Evolutionary conservation across 2,329 filamentous ascomycete species (phyloP).

Genomic region (Leptoxyphium fumago): DNA sequence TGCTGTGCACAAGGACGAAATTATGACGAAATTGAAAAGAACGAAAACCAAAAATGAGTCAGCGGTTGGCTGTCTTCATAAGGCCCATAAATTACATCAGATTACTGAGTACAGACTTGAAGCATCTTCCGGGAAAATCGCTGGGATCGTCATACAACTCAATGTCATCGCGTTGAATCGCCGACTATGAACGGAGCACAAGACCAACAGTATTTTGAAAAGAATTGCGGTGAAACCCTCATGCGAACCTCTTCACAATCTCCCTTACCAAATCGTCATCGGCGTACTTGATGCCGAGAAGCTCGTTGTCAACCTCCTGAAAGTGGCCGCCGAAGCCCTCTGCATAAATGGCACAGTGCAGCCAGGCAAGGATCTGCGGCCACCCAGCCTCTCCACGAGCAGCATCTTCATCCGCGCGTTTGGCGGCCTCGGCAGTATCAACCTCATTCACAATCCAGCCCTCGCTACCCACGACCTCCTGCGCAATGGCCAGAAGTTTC

Average conservation of each 20-base stretch:
- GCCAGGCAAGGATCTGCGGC: slow-evolving; percentile 17
- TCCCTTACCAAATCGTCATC: slow-evolving; percentile 16
- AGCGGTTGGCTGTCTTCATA: too few relatives aligned
- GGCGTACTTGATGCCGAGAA: slow-evolving; percentile 21
- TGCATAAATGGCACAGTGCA: slow-evolving; percentile 15
- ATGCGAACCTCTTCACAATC: slow-evolving; percentile 10
- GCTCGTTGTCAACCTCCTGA: slow-evolving; percentile 21
- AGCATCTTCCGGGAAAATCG: too few relatives aligned
- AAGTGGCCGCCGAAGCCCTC: slow-evolving; percentile 20
- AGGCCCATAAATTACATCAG: too few relatives aligned
- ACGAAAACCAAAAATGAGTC: too few relatives aligned
- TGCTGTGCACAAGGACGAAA: too few relatives aligned
- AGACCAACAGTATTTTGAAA: too few relatives aligned
- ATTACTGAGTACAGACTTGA: too few relatives aligned
- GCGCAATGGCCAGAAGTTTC: slow-evolving; percentile 20
- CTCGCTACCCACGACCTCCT: slow-evolving; percentile 19
- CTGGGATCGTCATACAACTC: too few relatives aligned
- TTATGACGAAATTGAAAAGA: too few relatives aligned
- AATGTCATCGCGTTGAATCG: too few relatives aligned
- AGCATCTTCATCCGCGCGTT: slow-evolving; percentile 17
- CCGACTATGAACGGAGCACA: too few relatives aligned
- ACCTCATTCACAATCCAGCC: slow-evolving; percentile 12
- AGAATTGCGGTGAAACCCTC: too few relatives aligned
- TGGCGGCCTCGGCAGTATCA: slow-evolving; percentile 15
- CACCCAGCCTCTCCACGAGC: slow-evolving; percentile 11